Evolutionary conservation across 192 early-diverging fungal genomes (phyloP).

Genomic region (Thoreauomyces humboldtii): DNA sequence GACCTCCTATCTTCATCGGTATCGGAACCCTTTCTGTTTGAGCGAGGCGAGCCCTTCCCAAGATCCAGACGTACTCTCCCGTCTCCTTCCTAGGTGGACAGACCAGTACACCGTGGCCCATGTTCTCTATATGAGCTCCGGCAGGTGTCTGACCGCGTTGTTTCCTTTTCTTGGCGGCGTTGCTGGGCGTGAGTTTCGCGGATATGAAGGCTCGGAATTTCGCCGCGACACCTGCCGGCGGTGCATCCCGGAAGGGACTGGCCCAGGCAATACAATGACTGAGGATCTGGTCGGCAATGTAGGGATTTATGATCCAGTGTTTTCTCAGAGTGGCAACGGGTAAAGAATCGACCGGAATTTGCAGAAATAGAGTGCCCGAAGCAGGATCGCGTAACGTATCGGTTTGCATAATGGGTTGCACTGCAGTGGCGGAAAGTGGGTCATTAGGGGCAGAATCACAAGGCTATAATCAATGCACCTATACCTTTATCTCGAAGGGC

Average conservation of each 20-base stretch:
- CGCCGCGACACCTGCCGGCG: background rate
- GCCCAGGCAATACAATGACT: conserved; percentile 3
- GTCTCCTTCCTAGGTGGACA: conserved; percentile 1
- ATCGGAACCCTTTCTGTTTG: too few species aligned
- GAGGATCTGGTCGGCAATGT: conserved; percentile 19
- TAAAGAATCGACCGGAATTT: background rate
- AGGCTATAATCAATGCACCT: too few species aligned
- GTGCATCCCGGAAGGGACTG: background rate
- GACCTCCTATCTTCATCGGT: conserved; percentile 4
- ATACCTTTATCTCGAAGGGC: conserved; percentile 6
- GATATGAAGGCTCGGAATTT: too few species aligned
- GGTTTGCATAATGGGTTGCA: conserved; percentile 1
- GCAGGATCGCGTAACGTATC: conserved; percentile 22
- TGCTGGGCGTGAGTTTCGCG: too few species aligned
- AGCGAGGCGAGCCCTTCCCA: conserved; percentile 4
- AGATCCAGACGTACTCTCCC: conserved; percentile 20
- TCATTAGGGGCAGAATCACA: too few species aligned
- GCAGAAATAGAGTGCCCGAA: conserved; percentile 26
- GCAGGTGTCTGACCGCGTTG: too few species aligned
- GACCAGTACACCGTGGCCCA: conserved; percentile 4
- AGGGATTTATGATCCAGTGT: conserved; percentile 24
- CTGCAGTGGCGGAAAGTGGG: background rate
- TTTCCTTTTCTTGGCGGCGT: too few species aligned
- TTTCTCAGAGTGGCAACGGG: too few species aligned
- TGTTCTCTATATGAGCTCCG: too few species aligned